phyloP scores from a whole-genome alignment of 345 rosid genomes.

The Toxicodendron radicans region DNA sequence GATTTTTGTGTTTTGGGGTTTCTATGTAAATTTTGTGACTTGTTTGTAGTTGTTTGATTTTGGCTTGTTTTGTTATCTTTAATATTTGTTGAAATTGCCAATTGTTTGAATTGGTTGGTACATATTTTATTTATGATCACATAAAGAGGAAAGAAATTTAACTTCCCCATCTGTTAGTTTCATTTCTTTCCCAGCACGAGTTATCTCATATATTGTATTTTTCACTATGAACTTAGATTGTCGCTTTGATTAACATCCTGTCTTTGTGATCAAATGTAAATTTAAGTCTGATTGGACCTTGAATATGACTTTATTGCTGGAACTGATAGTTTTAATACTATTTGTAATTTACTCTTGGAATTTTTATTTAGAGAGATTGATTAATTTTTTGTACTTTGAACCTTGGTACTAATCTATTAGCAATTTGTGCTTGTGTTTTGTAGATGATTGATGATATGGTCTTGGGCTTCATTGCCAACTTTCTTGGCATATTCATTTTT shows the following conservation, averaged over 20 bases:
- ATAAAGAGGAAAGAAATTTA: too few relatives aligned
- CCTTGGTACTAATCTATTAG: too few relatives aligned
- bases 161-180: background rate
- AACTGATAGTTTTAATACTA: background rate
- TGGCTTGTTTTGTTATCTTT: too few relatives aligned
- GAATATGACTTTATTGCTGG: background rate
- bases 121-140: too few relatives aligned
- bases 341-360: background rate
- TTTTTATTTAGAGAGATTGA: background rate
- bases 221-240: background rate
- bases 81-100: too few relatives aligned
- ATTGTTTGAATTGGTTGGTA: too few relatives aligned
- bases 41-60: too few relatives aligned
- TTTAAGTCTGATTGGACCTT: background rate
- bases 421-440: slow-evolving; percentile 14
- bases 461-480: slow-evolving; percentile 70
- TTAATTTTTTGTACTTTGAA: background rate
- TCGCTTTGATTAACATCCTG: background rate
- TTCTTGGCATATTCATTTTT: slow-evolving; percentile 79
- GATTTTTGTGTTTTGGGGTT: too few relatives aligned
- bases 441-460: slow-evolving; percentile 86
- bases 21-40: too few relatives aligned
- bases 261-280: background rate
- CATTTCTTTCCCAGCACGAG: background rate
- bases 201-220: background rate